Evolutionary conservation across 192 early-diverging fungal genomes (phyloP).

Genomic region (Entophlyctis helioformis): DNA sequence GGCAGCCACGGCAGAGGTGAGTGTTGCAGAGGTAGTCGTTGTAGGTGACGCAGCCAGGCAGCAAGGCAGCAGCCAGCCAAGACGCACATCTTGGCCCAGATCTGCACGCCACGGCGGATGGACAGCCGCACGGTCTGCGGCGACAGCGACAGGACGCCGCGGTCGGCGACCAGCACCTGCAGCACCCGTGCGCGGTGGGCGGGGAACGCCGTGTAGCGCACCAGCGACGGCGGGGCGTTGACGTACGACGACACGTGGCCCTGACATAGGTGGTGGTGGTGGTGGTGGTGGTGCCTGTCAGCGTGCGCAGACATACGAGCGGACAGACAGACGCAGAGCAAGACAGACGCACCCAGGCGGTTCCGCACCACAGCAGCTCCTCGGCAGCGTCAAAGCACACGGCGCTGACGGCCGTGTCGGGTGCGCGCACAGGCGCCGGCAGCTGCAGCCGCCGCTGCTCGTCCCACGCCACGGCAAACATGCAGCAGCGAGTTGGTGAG

Average conservation of each 20-base stretch:
- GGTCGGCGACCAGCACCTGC: conserved; percentile 47
- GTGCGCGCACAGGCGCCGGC: not conserved
- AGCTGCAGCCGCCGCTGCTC: too few relatives aligned
- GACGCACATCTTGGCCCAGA: conserved; percentile 20
- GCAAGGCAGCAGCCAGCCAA: not conserved
- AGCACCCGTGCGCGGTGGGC: conserved; percentile 53
- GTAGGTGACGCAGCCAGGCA: not conserved
- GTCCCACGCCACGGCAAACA: too few relatives aligned
- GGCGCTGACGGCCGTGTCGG: not conserved
- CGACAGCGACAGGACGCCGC: conserved; percentile 24
- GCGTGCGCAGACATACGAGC: conserved; percentile 2
- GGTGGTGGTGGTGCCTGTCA: not conserved
- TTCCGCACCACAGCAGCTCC: conserved; percentile 41
- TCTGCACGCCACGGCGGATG: conserved; percentile 18
- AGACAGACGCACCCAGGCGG: conserved; percentile 10
- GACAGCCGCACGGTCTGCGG: conserved; percentile 14
- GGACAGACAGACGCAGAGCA: not conserved
- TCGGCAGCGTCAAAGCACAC: not conserved
- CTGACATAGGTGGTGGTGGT: conserved; percentile 16
- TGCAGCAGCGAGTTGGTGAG: too few relatives aligned
- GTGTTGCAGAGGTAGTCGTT: not conserved
- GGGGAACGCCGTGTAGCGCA: conserved; percentile 60
- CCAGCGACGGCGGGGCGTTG: conserved; percentile 31
- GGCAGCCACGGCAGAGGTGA: not conserved
- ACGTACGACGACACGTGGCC: conserved; percentile 60